phyloP scores from a whole-genome alignment of 1,284 basidiomycete species.

The Coniophora puteana region DNA sequence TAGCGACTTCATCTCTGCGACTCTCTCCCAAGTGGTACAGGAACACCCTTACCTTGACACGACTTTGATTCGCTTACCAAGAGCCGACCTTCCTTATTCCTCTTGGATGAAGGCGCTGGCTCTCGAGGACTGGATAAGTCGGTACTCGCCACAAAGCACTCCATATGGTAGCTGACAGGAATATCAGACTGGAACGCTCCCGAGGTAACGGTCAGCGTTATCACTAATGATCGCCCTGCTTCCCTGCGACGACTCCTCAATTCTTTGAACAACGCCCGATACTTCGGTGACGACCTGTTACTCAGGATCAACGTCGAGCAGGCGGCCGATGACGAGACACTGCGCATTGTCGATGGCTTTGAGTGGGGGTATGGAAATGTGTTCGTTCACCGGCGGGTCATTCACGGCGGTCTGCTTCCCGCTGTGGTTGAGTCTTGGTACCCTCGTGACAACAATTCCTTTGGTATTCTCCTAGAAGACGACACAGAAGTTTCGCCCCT shows the following conservation, averaged over 20 bases:
- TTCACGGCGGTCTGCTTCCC: conserved; percentile 73
- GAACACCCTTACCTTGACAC: conserved; percentile 17
- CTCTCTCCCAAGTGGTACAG: conserved; percentile 15
- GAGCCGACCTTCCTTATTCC: conserved; percentile 46
- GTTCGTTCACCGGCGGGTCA: conserved; percentile 64
- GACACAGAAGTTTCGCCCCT: conserved; percentile 80
- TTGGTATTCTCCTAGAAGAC: conserved; percentile 78
- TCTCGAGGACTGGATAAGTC: conserved; percentile 53
- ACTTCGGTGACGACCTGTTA: conserved; percentile 63
- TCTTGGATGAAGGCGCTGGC: conserved; percentile 66
- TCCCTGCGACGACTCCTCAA: conserved; percentile 64
- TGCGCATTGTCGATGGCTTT: conserved; percentile 45
- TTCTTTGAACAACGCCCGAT: conserved; percentile 57
- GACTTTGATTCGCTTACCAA: conserved; percentile 47
- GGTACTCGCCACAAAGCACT: too few species aligned
- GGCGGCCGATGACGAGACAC: conserved; percentile 60
- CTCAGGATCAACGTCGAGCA: conserved; percentile 75
- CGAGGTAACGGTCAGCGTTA: conserved; percentile 62
- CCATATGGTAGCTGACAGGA: conserved; percentile 4
- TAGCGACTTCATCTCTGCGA: conserved; percentile 19
- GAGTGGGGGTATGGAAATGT: conserved; percentile 58
- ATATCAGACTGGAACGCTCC: conserved; percentile 70
- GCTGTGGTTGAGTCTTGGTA: conserved; percentile 88
- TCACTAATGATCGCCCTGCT: conserved; percentile 72
- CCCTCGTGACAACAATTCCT: conserved; percentile 65